A percentile compares a stretch with the other conserved stretches of the same genome.
phyloP scores from a whole-genome alignment of 1,284 basidiomycete genomes.

The Apiotrichum mycotoxinovorans region DNA sequence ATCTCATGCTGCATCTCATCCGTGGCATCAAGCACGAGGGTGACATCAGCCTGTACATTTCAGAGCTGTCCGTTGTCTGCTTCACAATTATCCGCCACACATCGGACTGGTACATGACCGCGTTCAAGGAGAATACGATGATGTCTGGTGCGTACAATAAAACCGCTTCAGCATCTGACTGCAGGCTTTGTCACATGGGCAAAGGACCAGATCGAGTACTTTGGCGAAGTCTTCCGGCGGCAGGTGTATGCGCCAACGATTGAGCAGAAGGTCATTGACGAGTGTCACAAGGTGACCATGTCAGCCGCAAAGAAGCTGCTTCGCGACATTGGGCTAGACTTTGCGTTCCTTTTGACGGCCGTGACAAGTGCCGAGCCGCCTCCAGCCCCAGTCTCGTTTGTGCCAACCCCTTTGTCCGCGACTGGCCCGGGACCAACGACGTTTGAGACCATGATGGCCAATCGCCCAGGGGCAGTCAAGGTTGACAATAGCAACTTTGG shows the following conservation, averaged over 20 bases:
- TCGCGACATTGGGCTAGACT: conserved; percentile 88
- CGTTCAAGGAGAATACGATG: conserved; percentile 91
- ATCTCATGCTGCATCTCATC: conserved; percentile 70
- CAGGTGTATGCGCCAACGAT: conserved; percentile 85
- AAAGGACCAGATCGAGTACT: conserved; percentile 76
- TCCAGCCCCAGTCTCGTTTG: background rate
- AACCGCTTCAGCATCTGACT: background rate
- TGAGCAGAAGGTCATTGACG: conserved; percentile 64
- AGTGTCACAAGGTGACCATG: conserved; percentile 70
- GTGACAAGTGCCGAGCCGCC: conserved; percentile 54
- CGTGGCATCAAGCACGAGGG: conserved; percentile 89
- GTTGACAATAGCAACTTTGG: background rate
- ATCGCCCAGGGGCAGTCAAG: background rate
- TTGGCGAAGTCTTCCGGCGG: conserved; percentile 78
- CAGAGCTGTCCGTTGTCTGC: conserved; percentile 48
- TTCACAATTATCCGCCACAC: conserved; percentile 60
- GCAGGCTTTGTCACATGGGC: conserved; percentile 93
- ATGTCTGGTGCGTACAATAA: conserved; percentile 66
- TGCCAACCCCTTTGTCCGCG: background rate
- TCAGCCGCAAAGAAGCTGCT: conserved; percentile 78
- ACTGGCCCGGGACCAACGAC: background rate
- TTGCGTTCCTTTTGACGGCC: conserved; percentile 74
- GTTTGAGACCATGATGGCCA: background rate
- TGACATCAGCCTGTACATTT: conserved; percentile 54
- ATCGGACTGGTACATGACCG: conserved; percentile 94